Evolutionary conservation across 2,329 filamentous ascomycete species (phyloP), one percentile per base, ranked within the genome.

Genomic region (Phaeoacremonium minimum): DNA sequence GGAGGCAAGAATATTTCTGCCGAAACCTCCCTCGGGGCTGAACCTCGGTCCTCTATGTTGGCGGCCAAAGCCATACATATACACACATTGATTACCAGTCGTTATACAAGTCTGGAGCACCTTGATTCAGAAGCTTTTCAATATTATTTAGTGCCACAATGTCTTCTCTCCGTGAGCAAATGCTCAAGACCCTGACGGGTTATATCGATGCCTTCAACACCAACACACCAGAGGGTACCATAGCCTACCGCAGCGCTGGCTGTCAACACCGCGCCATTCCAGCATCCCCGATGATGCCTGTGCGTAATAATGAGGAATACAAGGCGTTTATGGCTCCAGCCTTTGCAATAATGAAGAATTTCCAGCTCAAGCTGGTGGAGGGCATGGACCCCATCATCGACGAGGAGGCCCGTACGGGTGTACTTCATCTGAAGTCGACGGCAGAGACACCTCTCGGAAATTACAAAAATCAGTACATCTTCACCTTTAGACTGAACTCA

Each of bases 401-500:
- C 18, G 45, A 44, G 15, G 38, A 38, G n/a, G 15, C 34, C 15
- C 38, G 45, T 18, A 48, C 46, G 40, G 45, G 45, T 20, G 20
- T 43, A 15, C 8, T 49, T 28, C 44, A 51, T 19, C 33, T 48
- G 17, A 47, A 37, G 31, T 50, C 47, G 14, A 34, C 32, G 8
- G 36, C 41, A 17, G 37, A 48, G 5, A 47, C 46, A 1, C 28
- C 32, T 6, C 15, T 35, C 15, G 49, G 46, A 6, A 18, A 41
- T 12, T 50, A 50, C 18, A 28, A 41, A 33, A 50, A 49, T 26
- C 47, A 51, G 33, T 51, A 49, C 18, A 35, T 50, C 11, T 43
- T 40, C 29, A 32, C 43, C 9, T 30, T 51, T 15, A 50, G 44
- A 15, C 26, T 50, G 33, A 48, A 40, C 20, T 28, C 44, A 15